Conservation (phyloP, 495 filamentous ascomycete species). For the Symbiotaphrina buchneri region DNA sequence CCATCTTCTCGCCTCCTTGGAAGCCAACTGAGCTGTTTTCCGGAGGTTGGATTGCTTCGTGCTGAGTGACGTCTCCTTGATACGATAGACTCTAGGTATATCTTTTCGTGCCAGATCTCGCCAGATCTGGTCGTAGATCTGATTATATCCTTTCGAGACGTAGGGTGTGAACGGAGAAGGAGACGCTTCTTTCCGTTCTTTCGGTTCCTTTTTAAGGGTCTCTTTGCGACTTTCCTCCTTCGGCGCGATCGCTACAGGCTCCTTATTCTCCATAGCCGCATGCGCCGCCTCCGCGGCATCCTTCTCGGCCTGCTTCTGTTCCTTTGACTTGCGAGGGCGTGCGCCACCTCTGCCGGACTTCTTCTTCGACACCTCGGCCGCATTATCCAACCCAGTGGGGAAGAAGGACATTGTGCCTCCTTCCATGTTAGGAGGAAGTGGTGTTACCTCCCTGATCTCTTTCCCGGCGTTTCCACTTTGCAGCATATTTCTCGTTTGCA, state of each 20-base stretch:
- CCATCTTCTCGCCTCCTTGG: constrained; percentile 94
- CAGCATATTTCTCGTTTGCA: constrained; percentile 58
- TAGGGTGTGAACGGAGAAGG: constrained; percentile 30
- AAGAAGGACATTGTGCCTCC: constrained; percentile 79
- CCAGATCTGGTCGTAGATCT: constrained; percentile 98
- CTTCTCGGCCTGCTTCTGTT: constrained; percentile 91
- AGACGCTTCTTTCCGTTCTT: constrained; percentile 43
- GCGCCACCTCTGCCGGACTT: constrained; percentile 35
- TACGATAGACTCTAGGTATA: constrained; percentile 70
- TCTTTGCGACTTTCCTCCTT: constrained; percentile 38
- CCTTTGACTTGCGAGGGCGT: constrained; percentile 71
- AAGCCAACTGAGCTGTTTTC: constrained; percentile 91
- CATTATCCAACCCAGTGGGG: constrained; percentile 33
- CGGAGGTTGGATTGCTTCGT: constrained; percentile 82
- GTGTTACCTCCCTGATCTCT: constrained; percentile 51
- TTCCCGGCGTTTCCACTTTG: constrained; percentile 49
- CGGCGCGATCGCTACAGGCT: constrained; percentile 34
- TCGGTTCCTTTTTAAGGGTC: constrained; percentile 19
- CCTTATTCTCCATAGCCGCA: constrained; percentile 65
- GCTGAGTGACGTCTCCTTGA: constrained; percentile 59
- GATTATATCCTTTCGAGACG: constrained; percentile 80
- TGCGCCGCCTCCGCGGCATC: constrained; percentile 79
- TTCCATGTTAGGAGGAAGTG: constrained; percentile 61
- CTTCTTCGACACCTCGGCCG: constrained; percentile 36
- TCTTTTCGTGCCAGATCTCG: constrained; percentile 85